These are phyloP conservation scores for Nepenthes mirabilis DNA, from an alignment of 148 eudicot genomes.

Conservation along the genomic window DNA sequence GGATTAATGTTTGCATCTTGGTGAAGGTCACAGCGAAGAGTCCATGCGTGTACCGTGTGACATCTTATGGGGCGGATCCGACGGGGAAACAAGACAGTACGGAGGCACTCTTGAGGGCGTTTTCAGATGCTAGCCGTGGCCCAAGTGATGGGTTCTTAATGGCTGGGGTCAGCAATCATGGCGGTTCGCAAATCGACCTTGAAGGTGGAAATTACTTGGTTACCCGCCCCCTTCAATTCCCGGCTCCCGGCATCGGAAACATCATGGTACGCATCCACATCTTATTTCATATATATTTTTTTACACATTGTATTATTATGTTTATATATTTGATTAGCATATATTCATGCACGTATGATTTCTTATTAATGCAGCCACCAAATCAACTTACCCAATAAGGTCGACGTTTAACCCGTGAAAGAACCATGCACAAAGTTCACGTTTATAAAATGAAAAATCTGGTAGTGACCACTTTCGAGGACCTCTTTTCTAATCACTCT, in stretches of 20 bases:
- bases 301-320: not conserved
- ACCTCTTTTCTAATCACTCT: too few species aligned
- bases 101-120: conserved; percentile 36
- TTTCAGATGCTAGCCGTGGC: conserved; percentile 39
- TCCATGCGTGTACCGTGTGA: conserved; percentile 43
- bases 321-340: not conserved
- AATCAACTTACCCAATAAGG: too few species aligned
- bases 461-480: too few species aligned
- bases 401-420: too few species aligned
- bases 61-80: conserved; percentile 79
- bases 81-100: conserved; percentile 64
- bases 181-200: conserved; percentile 54
- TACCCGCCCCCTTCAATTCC: conserved; percentile 49
- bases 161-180: conserved; percentile 48
- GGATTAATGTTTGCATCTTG: too few species aligned
- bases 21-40: not conserved
- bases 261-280: conserved; percentile 32
- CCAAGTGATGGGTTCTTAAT: conserved; percentile 27
- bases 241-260: conserved; percentile 46
- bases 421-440: too few species aligned
- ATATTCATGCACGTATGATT: too few species aligned
- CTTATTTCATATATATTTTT: not conserved
- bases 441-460: too few species aligned
- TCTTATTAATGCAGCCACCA: too few species aligned
- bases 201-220: conserved; percentile 72